These are phyloP conservation scores for Bertia moriformis DNA, from an alignment of 2,329 filamentous ascomycete species.

Conservation along the genomic window DNA sequence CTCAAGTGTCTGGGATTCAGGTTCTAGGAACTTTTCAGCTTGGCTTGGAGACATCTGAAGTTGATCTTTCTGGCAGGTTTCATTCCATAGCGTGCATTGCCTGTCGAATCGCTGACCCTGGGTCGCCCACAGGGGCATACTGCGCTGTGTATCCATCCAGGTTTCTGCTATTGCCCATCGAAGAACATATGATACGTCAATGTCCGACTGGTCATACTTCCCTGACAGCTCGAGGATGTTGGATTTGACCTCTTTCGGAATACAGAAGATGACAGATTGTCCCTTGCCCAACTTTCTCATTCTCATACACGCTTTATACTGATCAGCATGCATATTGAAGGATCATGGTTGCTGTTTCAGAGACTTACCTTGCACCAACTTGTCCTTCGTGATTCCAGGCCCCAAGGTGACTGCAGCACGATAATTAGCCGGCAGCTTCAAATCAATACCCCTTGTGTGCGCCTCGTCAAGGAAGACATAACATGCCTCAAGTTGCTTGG, in stretches of 20 bases:
- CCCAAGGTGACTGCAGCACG: constrained; percentile 57
- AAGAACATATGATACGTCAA: constrained; percentile 39
- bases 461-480: constrained; percentile 57
- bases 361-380: constrained; percentile 50
- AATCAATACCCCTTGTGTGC: constrained; percentile 56
- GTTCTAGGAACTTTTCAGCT: neutral
- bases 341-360: neutral
- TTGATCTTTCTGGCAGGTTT: neutral
- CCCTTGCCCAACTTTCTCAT: constrained; percentile 54
- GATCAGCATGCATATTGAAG: constrained; percentile 4
- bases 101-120: neutral
- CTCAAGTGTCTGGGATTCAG: neutral
- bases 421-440: constrained; percentile 42
- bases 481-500: constrained; percentile 37
- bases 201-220: constrained; percentile 6
- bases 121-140: constrained; percentile 16
- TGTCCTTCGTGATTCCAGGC: constrained; percentile 50
- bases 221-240: constrained; percentile 26
- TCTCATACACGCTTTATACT: constrained; percentile 48
- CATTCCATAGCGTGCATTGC: neutral
- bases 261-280: constrained; percentile 48
- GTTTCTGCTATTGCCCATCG: constrained; percentile 45
- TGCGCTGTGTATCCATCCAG: constrained; percentile 27
- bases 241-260: constrained; percentile 39
- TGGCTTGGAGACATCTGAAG: constrained; percentile 4